Evolutionary conservation across 2,329 filamentous ascomycete genomes (phyloP).

Genomic region (Trichophyton schoenleinii): DNA sequence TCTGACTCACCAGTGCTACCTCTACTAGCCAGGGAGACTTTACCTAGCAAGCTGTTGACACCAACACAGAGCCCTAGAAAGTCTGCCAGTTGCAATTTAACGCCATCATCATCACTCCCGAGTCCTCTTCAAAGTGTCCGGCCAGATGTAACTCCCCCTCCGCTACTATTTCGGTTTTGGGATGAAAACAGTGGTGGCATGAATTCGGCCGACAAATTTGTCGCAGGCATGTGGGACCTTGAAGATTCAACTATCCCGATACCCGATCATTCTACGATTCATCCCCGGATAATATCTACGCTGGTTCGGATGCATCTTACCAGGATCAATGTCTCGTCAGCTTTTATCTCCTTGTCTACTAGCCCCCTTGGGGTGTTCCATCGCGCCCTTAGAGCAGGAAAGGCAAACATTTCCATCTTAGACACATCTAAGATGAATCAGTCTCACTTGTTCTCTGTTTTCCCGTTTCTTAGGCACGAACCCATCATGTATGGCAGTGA

Average conservation of each 20-base stretch:
- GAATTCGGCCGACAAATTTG: slow-evolving; percentile 17
- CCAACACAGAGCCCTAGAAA: too few relatives aligned
- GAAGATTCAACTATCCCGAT: slow-evolving; percentile 5
- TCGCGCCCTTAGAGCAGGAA: slow-evolving; percentile 18
- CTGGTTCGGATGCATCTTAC: slow-evolving; percentile 19
- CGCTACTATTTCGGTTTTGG: slow-evolving; percentile 26
- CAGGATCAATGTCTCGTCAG: slow-evolving; percentile 14
- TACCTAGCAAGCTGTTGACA: too few relatives aligned
- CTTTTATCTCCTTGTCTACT: slow-evolving; percentile 25
- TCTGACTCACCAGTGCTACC: neutral
- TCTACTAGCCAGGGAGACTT: neutral
- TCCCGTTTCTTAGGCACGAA: neutral
- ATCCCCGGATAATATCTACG: slow-evolving; percentile 13
- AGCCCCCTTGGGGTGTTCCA: slow-evolving; percentile 23
- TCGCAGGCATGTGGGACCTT: slow-evolving; percentile 19
- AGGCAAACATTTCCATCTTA: slow-evolving; percentile 21
- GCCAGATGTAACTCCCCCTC: neutral
- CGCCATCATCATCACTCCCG: neutral
- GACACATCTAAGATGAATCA: slow-evolving; percentile 14
- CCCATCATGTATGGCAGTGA: slow-evolving; percentile 6
- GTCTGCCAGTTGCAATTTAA: too few relatives aligned
- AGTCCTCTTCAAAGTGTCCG: neutral
- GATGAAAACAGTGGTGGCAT: slow-evolving; percentile 22
- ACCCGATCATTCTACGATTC: slow-evolving; percentile 11
- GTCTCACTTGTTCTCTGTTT: neutral